Conservation (phyloP, 2,329 filamentous ascomycete genomes). For the Nothophoma quercina region DNA sequence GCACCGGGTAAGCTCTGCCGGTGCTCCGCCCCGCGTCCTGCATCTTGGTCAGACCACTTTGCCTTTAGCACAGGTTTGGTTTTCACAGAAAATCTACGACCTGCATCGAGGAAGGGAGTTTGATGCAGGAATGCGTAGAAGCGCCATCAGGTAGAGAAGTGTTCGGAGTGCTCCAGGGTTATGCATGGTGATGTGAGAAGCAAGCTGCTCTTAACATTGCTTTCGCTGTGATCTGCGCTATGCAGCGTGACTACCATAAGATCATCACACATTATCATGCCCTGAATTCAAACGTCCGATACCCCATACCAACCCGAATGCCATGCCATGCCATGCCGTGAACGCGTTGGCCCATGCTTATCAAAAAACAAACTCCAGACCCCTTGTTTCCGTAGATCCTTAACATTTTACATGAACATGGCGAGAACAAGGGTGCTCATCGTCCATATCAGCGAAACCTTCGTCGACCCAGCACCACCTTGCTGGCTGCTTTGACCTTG, state of each 20-base stretch:
- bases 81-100: no score
- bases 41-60: not conserved
- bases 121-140: no score
- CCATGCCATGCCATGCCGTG: not conserved
- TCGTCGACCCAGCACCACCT: not conserved
- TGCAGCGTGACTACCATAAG: not conserved
- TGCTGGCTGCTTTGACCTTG: slow-evolving; percentile 12
- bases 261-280: slow-evolving; percentile 2
- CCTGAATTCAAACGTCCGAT: not conserved
- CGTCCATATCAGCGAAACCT: not conserved
- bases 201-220: no score
- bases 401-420: slow-evolving; percentile 18
- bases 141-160: no score
- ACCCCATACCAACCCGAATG: not conserved
- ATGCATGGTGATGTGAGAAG: no score
- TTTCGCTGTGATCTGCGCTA: no score
- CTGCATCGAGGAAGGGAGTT: no score
- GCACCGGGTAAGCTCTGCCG: slow-evolving; percentile 4
- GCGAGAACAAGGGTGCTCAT: not conserved
- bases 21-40: slow-evolving; percentile 2
- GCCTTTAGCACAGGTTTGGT: no score
- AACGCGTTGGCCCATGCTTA: slow-evolving; percentile 3
- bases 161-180: no score
- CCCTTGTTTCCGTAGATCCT: no score
- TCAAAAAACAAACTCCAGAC: not conserved